Base-by-base conservation (phyloP, 2,329 filamentous ascomycete genomes). In the Colletotrichum echinochloae region DNA sequence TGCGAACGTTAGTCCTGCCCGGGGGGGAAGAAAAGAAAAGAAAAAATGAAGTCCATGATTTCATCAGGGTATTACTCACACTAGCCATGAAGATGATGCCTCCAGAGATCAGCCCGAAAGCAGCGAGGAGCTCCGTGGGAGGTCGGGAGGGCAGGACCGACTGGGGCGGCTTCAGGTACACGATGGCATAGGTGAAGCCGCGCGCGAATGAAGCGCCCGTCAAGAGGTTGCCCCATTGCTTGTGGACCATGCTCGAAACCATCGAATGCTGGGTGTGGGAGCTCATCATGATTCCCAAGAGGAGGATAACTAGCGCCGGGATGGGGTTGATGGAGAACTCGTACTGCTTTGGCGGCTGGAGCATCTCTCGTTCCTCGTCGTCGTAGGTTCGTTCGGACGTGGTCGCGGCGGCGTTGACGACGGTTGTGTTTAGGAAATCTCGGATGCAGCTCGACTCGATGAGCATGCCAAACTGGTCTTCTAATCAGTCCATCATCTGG, bases 281-380 rank as follows among this genome's bases (percentile, higher is more conserved):
- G 77, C 92, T 92, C 95, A 98, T 98, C 93, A 97, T 96, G 78
- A 95, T 89, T 41, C 96, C 96, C 1, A 98, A 85, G 0, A 98
- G 85, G 68, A 98, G 85, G 74, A 98, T 95, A 59, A 97, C 89
- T 5, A 98, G 85, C 0, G 91, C 93, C 0, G 95, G 96, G 75
- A 98, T 89, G 0, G 95, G 95, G 79, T 98, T 98, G 78, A 96
- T 86, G 1, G 95, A 93, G 74, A 94, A 88, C 16, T 84, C 82
- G 79, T 97, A 95, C 11, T 89, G 88, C 65, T 85, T 86, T 0
- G 94, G 94, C 23, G 86, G 79, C 61, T 86, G 60, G 4, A 70
- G 81, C 79, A 23, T 82, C 55, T 86, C 82, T 72, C 74, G 83
- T 75, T 87, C 82, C 72, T 87, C 83, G 18, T 85, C 80, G 33